Evolutionary conservation across 208 protist species (phyloP), one percentile per base, ranked within the genome.

Genomic region (Crithidia bombi): DNA sequence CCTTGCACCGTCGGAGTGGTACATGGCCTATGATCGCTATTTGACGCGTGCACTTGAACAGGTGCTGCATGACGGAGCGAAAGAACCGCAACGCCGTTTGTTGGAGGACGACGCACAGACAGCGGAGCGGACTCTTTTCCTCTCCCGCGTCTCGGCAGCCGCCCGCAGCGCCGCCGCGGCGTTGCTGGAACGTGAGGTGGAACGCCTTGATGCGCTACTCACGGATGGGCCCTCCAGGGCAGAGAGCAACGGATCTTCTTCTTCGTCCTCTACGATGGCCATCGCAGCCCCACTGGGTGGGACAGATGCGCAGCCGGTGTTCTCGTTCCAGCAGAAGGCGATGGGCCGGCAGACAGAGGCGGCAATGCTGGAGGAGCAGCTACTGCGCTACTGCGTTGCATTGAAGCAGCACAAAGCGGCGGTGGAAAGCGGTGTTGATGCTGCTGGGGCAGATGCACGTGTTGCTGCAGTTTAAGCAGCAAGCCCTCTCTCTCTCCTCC

Each of bases 381-480:
- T 91, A 28, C 36, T 91, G 46, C 75, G 75, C 2, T 90, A 89
- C 56, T 88, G 79, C 61, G 59, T 75, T 0, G 82, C 82, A 12
- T 44, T 92, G 36, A 57, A 84, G 33, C 71, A 14, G 30, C 52
- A n/a, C 41, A n/a, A 6, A 17, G 41, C 5, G 1, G 21, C 9
- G 2, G n/a, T 17, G 32, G 51, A 14, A 21, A 15, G 5, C 5
- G 38, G 6, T 46, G 28, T n/a, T n/a, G n/a, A n/a, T n/a, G n/a
- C n/a, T n/a, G n/a, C n/a, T n/a, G n/a, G n/a, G n/a, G n/a, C 57
- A 17, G 19, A 21, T 43, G 35, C 23, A 21, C 43, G 4, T 62
- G 32, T 36, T 4, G 2, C 6, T n/a, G n/a, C n/a, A n/a, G n/a
- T n/a, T n/a, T n/a, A n/a, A n/a, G n/a, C n/a, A n/a, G n/a, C n/a